Evolutionary conservation across 306 rosid genomes (phyloP).

Genomic region (Inga oerstediana): DNA sequence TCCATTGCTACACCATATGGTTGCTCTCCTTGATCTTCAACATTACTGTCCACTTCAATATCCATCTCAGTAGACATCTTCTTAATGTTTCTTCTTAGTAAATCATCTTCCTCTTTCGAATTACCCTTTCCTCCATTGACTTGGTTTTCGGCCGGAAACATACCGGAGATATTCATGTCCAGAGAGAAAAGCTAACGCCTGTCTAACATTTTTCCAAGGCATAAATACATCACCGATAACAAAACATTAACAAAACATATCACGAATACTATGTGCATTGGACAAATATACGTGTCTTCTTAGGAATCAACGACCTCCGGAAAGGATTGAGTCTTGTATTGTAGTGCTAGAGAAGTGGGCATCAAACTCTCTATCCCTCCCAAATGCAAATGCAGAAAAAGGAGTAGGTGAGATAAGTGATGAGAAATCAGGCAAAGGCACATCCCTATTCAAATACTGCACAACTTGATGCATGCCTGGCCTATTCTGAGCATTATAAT

Average conservation of each 20-base stretch:
- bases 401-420: neutral
- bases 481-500: neutral
- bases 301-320: neutral
- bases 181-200: too few relatives aligned
- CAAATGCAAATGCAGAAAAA: neutral
- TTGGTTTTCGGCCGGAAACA: too few relatives aligned
- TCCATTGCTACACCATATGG: too few relatives aligned
- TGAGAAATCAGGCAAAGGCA: neutral
- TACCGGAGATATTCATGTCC: too few relatives aligned
- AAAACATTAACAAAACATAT: too few relatives aligned
- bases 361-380: neutral
- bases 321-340: neutral
- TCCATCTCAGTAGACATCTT: too few relatives aligned
- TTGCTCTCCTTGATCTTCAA: too few relatives aligned
- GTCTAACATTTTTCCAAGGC: neutral
- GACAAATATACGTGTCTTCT: neutral
- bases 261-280: too few relatives aligned
- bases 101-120: too few relatives aligned
- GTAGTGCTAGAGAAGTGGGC: neutral
- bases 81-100: too few relatives aligned
- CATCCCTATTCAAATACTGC: neutral
- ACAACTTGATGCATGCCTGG: conserved; percentile 1
- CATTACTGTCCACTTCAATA: too few relatives aligned
- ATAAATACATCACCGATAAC: neutral
- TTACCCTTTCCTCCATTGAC: too few relatives aligned